Percentiles rank a stretch among this genome's conserved stretches.
Conservation (phyloP, 306 rosid species). For the Pterocarpus santalinus region DNA sequence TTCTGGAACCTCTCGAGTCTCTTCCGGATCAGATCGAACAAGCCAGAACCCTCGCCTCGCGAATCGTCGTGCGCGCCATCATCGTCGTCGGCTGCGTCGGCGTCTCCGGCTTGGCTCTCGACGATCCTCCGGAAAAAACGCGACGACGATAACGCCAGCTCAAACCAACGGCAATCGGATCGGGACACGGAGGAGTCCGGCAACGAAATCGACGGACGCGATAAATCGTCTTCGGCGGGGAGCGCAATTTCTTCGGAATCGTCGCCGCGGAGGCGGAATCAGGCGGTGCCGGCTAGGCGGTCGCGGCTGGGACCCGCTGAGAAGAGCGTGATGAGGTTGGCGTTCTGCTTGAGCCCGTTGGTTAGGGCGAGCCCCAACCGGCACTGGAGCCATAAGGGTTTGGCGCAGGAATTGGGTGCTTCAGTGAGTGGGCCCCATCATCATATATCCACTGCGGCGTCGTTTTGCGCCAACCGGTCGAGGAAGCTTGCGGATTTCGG, state of each 20-base stretch:
- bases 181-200: constrained; percentile 55
- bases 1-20: constrained; percentile 61
- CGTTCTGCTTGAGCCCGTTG: constrained; percentile 86
- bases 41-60: constrained; percentile 44
- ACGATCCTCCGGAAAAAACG: constrained; percentile 50
- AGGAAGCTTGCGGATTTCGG: constrained; percentile 53
- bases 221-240: constrained; percentile 57
- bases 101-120: constrained; percentile 73
- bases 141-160: constrained; percentile 18
- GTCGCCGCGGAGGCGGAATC: constrained; percentile 51
- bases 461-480: constrained; percentile 42
- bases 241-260: constrained; percentile 60
- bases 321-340: constrained; percentile 62
- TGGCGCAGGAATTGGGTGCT: constrained; percentile 33
- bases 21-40: constrained; percentile 60
- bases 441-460: constrained; percentile 33
- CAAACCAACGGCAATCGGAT: constrained; percentile 38
- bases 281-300: constrained; percentile 49
- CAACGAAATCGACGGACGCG: constrained; percentile 4
- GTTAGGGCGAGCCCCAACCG: constrained; percentile 83
- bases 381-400: constrained; percentile 45
- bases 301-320: constrained; percentile 45
- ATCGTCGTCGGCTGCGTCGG: constrained; percentile 25
- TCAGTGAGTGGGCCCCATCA: constrained; percentile 36
- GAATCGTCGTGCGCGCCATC: constrained; percentile 50